These are phyloP conservation scores for Fusarium coffeatum DNA, from an alignment of 2,329 filamentous ascomycete genomes.

Conservation along the genomic window DNA sequence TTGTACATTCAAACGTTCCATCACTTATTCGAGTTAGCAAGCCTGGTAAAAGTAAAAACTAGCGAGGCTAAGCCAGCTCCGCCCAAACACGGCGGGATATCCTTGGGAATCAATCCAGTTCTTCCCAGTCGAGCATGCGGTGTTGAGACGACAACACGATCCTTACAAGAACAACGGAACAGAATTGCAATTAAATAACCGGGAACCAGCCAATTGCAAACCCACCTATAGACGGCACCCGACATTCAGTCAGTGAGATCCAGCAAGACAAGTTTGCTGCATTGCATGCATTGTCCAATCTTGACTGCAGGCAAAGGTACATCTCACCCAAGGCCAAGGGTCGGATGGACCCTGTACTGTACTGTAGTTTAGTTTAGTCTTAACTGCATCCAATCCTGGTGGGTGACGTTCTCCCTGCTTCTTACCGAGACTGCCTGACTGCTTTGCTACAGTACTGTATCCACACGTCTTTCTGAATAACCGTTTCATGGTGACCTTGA, in stretches of 20 bases:
- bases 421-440: constrained; percentile 26
- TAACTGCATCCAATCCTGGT: constrained; percentile 12
- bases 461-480: constrained; percentile 31
- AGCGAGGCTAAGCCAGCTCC: constrained; percentile 32
- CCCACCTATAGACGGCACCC: not conserved
- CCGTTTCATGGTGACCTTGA: constrained; percentile 26
- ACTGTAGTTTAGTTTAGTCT: not conserved
- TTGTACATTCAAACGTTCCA: constrained; percentile 3
- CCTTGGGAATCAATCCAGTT: constrained; percentile 23
- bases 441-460: not conserved
- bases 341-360: constrained; percentile 4
- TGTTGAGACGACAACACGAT: constrained; percentile 20
- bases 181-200: constrained; percentile 5
- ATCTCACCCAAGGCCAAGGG: constrained; percentile 17
- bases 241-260: not conserved
- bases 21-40: constrained; percentile 25
- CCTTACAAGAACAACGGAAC: not conserved
- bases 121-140: constrained; percentile 14
- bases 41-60: constrained; percentile 24
- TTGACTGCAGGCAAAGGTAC: constrained; percentile 9
- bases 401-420: constrained; percentile 33
- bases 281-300: constrained; percentile 3
- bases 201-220: constrained; percentile 1
- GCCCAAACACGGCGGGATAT: constrained; percentile 29
- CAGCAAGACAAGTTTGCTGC: constrained; percentile 1